A percentile compares a stretch with the other conserved stretches of the same genome.
Evolutionary conservation across 805 yeast species (phyloP).

Genomic region (Sugiyamaella americana): DNA sequence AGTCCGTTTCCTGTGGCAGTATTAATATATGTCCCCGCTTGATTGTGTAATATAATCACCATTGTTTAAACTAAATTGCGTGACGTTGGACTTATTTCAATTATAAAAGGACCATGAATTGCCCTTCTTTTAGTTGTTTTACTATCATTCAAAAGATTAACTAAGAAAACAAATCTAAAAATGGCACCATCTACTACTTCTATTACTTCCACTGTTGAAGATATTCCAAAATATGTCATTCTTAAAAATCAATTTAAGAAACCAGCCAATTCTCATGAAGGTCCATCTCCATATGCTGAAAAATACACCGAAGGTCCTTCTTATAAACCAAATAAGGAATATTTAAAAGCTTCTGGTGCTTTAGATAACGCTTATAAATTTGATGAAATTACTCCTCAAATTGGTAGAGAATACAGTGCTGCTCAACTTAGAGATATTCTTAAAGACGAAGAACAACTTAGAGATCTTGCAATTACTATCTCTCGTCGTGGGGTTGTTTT

Average conservation of each 20-base stretch:
- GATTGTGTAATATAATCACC: neutral
- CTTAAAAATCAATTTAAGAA: neutral
- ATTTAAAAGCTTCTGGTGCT: constrained; percentile 18
- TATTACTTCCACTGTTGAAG: neutral
- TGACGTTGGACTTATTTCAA: neutral
- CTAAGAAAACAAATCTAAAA: neutral
- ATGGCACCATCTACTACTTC: constrained; percentile 5
- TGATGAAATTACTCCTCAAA: constrained; percentile 29
- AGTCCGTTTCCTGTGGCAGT: neutral
- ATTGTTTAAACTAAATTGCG: neutral
- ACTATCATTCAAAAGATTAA: too few relatives aligned
- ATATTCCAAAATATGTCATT: constrained; percentile 3
- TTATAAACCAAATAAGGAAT: constrained; percentile 14
- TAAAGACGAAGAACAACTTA: constrained; percentile 24
- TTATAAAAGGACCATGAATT: neutral
- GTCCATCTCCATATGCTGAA: constrained; percentile 27
- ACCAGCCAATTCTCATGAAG: constrained; percentile 8
- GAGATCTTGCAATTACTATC: constrained; percentile 43
- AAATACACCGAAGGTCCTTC: constrained; percentile 10
- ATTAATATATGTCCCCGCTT: neutral
- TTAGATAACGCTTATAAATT: constrained; percentile 26
- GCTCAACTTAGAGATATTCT: constrained; percentile 26
- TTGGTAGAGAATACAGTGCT: constrained; percentile 29
- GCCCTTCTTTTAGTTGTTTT: too few relatives aligned
- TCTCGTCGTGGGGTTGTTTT: constrained; percentile 48